Evolutionary conservation across 2,329 filamentous ascomycete species (phyloP).

Genomic region (Ceratocystis variospora): DNA sequence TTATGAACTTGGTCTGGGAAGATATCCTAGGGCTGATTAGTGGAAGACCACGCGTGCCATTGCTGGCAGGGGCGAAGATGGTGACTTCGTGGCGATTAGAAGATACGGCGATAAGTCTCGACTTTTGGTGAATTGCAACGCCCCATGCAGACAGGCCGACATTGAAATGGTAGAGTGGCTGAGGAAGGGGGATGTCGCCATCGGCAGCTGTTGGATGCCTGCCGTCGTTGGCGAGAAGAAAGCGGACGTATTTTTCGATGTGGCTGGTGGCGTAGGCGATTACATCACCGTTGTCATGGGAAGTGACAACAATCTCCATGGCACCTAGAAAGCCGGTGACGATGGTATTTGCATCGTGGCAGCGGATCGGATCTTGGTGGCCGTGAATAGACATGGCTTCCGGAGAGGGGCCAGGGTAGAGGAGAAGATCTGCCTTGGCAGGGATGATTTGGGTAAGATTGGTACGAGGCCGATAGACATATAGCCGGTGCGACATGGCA

Average conservation of each 20-base stretch:
- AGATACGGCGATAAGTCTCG: slow-evolving; percentile 38
- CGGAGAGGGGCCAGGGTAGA: slow-evolving; percentile 33
- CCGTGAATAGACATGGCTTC: slow-evolving; percentile 34
- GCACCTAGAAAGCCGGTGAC: slow-evolving; percentile 54
- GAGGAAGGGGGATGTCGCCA: slow-evolving; percentile 20
- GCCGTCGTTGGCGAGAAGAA: slow-evolving; percentile 20
- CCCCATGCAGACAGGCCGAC: slow-evolving; percentile 12
- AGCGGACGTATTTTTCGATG: slow-evolving; percentile 33
- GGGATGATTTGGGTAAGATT: slow-evolving; percentile 36
- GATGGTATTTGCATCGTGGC: slow-evolving; percentile 56
- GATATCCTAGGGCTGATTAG: neutral
- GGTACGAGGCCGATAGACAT: slow-evolving; percentile 40
- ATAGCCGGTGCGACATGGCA: slow-evolving; percentile 43
- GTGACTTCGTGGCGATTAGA: slow-evolving; percentile 51
- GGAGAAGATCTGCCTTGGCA: slow-evolving; percentile 35
- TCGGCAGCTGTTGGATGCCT: neutral
- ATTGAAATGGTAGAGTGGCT: slow-evolving; percentile 48
- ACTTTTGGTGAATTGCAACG: slow-evolving; percentile 15
- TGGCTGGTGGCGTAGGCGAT: slow-evolving; percentile 51
- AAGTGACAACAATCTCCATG: slow-evolving; percentile 53
- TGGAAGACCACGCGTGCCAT: slow-evolving; percentile 13
- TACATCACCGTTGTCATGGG: slow-evolving; percentile 64
- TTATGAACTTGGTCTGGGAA: neutral
- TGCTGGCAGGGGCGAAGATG: slow-evolving; percentile 35
- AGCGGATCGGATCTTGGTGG: slow-evolving; percentile 36